Evolutionary conservation across 495 filamentous ascomycete species (phyloP), one percentile per base, ranked within the genome.

Genomic region (Saxophila tyrrhenica): DNA sequence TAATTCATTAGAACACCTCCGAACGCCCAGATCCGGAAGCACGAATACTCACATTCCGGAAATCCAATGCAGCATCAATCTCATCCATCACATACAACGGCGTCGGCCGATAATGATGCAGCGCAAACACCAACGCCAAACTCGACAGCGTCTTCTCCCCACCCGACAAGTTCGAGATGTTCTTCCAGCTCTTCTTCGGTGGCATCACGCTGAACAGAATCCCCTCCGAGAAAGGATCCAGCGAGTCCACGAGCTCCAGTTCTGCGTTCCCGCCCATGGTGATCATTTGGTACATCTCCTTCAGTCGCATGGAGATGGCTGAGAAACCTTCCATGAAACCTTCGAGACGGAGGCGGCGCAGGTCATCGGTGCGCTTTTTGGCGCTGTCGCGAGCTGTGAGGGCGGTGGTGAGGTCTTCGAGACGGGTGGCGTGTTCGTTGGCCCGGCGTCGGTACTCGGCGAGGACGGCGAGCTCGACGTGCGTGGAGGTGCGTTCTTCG

Each of bases 251-350:
- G 24, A 98, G 81, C 67, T 98, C 92, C 15, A 98, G 75, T 73
- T 97, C 94, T 8, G 92, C 92, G 63, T 98, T 98, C 41, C 92
- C 92, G 56, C 92, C 92, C 92, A 98, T 98, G 24, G 92, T 98
- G 69, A 98, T 98, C 92, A 98, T 96, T 69, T 97, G 92, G 72
- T 98, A 98, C 92, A 98, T 98, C 69, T 98, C 92, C 73, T 98
- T 98, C 51, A 98, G 74, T 1, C 91, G 84, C 20, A 95, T 73
- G n/a, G 90, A 95, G 66, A 98, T 98, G 51, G 78, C 83, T 66
- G 83, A 83, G 72, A 97, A 97, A 23, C 94, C 92, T 69, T 91
- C 89, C 91, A 97, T 97, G 78, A 98, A 98, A 48, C 92, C 92
- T 57, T 95, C 91, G 9, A 97, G 72, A 3, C 92, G 84, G 25